Conservation (phyloP, 177 flowering plant genomes). For the Vitis hybrid region DNA sequence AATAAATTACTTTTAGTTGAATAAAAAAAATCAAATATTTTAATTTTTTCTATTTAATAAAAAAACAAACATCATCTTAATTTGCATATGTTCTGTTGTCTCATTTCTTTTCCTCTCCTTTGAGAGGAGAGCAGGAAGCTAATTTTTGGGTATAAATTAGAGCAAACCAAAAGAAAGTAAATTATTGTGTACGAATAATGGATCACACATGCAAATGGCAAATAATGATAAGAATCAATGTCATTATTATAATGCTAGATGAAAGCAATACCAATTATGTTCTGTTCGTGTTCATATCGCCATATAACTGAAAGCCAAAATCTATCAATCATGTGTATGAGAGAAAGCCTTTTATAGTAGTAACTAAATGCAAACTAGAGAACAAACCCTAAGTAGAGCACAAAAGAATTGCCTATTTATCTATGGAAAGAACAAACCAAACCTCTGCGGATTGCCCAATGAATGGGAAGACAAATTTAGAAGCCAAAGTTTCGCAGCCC, state of each 20-base stretch:
- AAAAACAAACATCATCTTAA: too few relatives aligned
- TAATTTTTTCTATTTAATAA: too few relatives aligned
- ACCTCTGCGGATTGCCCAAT: constrained; percentile 4
- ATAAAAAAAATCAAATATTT: too few relatives aligned
- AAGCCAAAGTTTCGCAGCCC: constrained; percentile 24
- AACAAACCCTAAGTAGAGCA: constrained; percentile 11
- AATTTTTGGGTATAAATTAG: too few relatives aligned
- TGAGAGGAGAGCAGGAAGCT: too few relatives aligned
- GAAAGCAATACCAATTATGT: constrained; percentile 1
- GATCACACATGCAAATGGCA: not conserved
- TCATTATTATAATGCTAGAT: constrained; percentile 2
- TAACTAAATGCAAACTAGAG: constrained; percentile 1
- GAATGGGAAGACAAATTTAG: constrained; percentile 11
- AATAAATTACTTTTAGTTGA: too few relatives aligned
- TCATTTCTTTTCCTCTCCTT: too few relatives aligned
- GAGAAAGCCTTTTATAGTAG: constrained; percentile 7
- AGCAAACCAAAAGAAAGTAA: not conserved
- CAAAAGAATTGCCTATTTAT: constrained; percentile 32
- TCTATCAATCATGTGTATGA: constrained; percentile 3
- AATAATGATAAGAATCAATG: constrained; percentile 1
- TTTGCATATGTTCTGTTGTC: too few relatives aligned
- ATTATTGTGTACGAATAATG: not conserved
- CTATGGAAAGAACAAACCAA: constrained; percentile 16
- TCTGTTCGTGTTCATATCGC: not conserved
- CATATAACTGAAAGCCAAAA: constrained; percentile 1